phyloP scores from a whole-genome alignment of 306 rosid species.

The Notholithocarpus densiflorus region DNA sequence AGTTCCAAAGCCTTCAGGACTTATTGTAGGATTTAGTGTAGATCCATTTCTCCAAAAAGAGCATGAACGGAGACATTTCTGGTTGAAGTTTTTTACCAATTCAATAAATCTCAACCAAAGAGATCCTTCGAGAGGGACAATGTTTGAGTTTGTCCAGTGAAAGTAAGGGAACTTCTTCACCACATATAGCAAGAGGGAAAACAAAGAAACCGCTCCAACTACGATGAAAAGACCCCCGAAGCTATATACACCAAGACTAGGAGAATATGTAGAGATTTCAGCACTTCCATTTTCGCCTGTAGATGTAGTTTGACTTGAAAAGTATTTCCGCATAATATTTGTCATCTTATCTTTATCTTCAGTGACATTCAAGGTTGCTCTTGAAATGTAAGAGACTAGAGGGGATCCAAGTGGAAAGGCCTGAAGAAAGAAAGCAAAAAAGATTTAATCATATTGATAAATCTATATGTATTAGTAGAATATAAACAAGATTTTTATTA shows the following conservation, averaged over 20 bases:
- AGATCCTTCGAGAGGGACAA: too few relatives aligned
- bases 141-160: too few relatives aligned
- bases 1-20: too few relatives aligned
- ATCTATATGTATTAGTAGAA: too few relatives aligned
- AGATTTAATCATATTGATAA: too few relatives aligned
- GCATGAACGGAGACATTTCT: too few relatives aligned
- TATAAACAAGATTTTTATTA: too few relatives aligned
- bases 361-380: neutral
- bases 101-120: too few relatives aligned
- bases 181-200: neutral
- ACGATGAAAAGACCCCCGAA: conserved; percentile 42
- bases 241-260: conserved; percentile 28
- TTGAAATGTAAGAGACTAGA: neutral
- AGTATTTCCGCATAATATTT: neutral
- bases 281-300: neutral
- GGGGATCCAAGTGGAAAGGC: neutral
- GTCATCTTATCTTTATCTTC: neutral
- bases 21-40: too few relatives aligned
- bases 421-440: neutral
- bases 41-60: too few relatives aligned
- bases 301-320: neutral
- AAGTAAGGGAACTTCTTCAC: neutral
- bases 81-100: too few relatives aligned
- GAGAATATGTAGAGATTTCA: conserved; percentile 2
- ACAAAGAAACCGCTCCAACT: neutral